Evolutionary conservation across 306 rosid species (phyloP).

Genomic region (Sesbania bispinosa): DNA sequence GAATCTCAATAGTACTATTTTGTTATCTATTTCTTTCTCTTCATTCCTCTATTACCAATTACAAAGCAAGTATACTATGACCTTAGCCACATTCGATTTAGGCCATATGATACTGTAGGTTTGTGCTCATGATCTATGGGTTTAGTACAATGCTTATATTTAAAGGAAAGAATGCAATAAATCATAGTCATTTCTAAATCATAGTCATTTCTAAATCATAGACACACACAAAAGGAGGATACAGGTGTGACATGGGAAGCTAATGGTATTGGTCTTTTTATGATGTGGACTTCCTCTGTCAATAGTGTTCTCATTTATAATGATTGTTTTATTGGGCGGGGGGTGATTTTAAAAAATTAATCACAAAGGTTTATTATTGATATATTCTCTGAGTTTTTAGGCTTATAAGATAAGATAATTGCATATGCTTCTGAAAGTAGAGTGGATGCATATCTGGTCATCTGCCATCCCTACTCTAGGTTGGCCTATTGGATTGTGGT

Average conservation of each 20-base stretch:
- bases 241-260: background rate
- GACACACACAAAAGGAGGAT: background rate
- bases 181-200: background rate
- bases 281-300: no score
- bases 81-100: slow-evolving; percentile 1
- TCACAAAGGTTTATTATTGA: background rate
- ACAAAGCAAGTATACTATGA: background rate
- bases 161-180: background rate
- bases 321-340: no score
- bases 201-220: background rate
- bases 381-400: background rate
- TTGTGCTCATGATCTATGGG: background rate
- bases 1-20: slow-evolving; percentile 34
- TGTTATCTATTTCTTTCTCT: background rate
- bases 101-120: background rate
- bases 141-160: background rate
- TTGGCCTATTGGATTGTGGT: background rate
- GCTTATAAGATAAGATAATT: background rate
- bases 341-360: background rate
- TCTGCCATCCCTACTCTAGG: slow-evolving; percentile 1
- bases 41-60: background rate
- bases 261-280: background rate
- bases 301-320: no score
- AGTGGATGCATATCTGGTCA: background rate
- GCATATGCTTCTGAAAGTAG: background rate